Percentiles rank a stretch among this genome's conserved stretches.
Evolutionary conservation across 1,284 basidiomycete species (phyloP).

Genomic region (Papiliotrema nemorosa): DNA sequence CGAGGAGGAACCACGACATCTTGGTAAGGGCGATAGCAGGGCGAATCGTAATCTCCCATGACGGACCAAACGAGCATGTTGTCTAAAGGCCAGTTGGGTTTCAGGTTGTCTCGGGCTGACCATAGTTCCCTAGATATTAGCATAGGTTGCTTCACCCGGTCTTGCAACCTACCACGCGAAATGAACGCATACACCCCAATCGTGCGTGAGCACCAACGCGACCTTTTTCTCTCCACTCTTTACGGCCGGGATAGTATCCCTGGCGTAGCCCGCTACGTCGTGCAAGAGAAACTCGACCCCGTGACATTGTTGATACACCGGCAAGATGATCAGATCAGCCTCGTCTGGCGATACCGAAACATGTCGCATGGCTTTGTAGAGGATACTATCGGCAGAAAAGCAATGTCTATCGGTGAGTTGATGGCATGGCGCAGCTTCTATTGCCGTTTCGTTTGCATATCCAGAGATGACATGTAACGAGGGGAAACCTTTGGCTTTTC

Average conservation of each 20-base stretch:
- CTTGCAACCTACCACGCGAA: constrained; percentile 43
- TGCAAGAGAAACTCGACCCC: constrained; percentile 44
- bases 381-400: constrained; percentile 47
- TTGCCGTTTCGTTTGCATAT: constrained; percentile 31
- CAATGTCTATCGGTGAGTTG: constrained; percentile 42
- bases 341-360: constrained; percentile 46
- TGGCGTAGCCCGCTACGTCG: constrained; percentile 45
- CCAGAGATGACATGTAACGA: constrained; percentile 45
- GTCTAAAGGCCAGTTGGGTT: constrained; percentile 41
- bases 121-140: constrained; percentile 40
- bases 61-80: constrained; percentile 45
- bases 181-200: constrained; percentile 50
- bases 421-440: constrained; percentile 41
- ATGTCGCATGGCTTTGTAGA: constrained; percentile 43
- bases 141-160: not conserved
- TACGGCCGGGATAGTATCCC: constrained; percentile 39
- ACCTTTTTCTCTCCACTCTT: constrained; percentile 32
- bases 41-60: constrained; percentile 47
- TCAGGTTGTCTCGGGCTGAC: constrained; percentile 33
- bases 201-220: constrained; percentile 50
- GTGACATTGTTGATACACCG: constrained; percentile 49
- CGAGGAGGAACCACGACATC: constrained; percentile 49
- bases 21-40: constrained; percentile 47
- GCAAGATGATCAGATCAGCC: constrained; percentile 50
- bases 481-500: constrained; percentile 35